These are phyloP conservation scores for Conoideocrella luteorostrata DNA, from an alignment of 2,329 filamentous ascomycete species.

Conservation along the genomic window DNA sequence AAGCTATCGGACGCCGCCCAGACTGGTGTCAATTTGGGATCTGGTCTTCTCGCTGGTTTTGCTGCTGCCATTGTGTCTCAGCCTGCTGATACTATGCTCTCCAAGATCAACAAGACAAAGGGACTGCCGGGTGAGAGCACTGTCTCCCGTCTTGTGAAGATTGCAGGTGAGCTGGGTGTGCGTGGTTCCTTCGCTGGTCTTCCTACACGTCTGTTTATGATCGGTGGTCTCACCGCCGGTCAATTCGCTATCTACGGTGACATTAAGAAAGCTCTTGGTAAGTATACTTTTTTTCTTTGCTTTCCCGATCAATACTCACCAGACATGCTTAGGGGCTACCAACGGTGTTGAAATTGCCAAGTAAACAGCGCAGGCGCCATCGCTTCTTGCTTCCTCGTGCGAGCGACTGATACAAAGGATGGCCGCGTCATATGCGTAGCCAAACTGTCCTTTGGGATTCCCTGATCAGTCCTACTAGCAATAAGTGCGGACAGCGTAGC, in stretches of 20 bases:
- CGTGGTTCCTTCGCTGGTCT: slow-evolving; percentile 75
- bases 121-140: slow-evolving; percentile 81
- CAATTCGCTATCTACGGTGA: slow-evolving; percentile 86
- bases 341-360: slow-evolving; percentile 19
- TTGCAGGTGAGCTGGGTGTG: slow-evolving; percentile 77
- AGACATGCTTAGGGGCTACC: slow-evolving; percentile 47
- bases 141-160: slow-evolving; percentile 75
- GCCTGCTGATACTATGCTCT: slow-evolving; percentile 89
- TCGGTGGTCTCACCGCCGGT: slow-evolving; percentile 68
- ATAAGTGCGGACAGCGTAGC: too few relatives aligned
- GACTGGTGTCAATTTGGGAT: slow-evolving; percentile 72
- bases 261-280: too few relatives aligned
- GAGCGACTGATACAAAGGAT: too few relatives aligned
- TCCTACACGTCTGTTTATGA: slow-evolving; percentile 59
- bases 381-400: too few relatives aligned
- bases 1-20: slow-evolving; percentile 60
- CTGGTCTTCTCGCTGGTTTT: slow-evolving; percentile 56
- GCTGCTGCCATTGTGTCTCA: slow-evolving; percentile 82
- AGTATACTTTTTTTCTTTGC: too few relatives aligned
- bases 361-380: too few relatives aligned
- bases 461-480: too few relatives aligned
- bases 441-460: too few relatives aligned
- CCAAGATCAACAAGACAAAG: slow-evolving; percentile 95
- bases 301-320: slow-evolving; percentile 27
- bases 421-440: too few relatives aligned